phyloP scores from a whole-genome alignment of 768 basidiomycete genomes.

The Suillus lakei region DNA sequence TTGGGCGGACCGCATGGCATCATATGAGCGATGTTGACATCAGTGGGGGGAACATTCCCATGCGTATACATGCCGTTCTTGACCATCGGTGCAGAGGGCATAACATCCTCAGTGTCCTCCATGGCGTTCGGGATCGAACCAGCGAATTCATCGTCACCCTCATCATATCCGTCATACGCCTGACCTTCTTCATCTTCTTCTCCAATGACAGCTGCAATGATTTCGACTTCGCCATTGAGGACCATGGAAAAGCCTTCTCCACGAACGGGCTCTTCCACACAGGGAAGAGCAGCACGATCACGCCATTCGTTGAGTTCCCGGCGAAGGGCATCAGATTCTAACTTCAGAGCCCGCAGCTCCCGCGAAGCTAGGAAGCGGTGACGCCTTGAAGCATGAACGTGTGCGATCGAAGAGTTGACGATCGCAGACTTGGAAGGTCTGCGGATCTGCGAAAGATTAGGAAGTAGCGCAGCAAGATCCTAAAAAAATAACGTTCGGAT shows the following conservation, averaged over 20 bases:
- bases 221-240: conserved; percentile 71
- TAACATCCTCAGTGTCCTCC: conserved; percentile 38
- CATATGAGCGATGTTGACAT: conserved; percentile 30
- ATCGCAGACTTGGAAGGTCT: conserved; percentile 96
- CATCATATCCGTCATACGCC: conserved; percentile 43
- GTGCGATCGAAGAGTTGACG: conserved; percentile 93
- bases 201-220: conserved; percentile 55
- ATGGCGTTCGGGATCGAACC: conserved; percentile 28
- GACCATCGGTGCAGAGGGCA: conserved; percentile 34
- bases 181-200: conserved; percentile 60
- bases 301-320: conserved; percentile 96
- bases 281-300: conserved; percentile 70
- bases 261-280: conserved; percentile 73
- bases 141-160: conserved; percentile 46
- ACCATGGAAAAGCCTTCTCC: conserved; percentile 76
- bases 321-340: conserved; percentile 85
- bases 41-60: conserved; percentile 37
- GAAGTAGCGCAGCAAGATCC: conserved; percentile 91
- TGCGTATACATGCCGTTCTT: conserved; percentile 40
- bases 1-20: conserved; percentile 24
- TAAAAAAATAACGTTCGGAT: conserved; percentile 34
- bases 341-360: conserved; percentile 78
- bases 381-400: conserved; percentile 81
- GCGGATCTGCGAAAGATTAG: conserved; percentile 88
- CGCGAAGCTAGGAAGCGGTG: conserved; percentile 82